Base-by-base conservation (phyloP, 495 filamentous ascomycete species). In the Chaetomium cochliodes region DNA sequence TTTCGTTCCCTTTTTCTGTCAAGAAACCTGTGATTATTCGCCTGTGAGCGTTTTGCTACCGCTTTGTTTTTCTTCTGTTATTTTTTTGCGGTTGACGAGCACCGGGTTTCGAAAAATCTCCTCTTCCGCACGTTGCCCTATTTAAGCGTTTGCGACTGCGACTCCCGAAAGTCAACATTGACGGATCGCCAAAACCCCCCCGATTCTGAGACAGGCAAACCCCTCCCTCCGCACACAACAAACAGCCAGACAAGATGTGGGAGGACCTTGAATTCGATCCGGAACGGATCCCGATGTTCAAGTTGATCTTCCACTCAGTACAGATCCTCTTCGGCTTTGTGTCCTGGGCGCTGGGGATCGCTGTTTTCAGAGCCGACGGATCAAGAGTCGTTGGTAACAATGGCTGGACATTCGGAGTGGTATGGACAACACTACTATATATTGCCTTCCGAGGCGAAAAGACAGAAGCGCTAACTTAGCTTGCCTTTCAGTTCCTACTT, bases 381-480 rank as follows among this genome's bases (percentile, higher is more conserved):
- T 84, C 85, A 23, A 77, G 75, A 20, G 86, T 88, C 54, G 88
- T 88, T 71, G 88, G 90, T 6, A 84, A 86, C 47, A 82, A 87
- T 64, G 88, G 83, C 52, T 96, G 85, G 85, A 90, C 86, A 60
- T 93, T 93, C 70, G 87, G 81, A 60, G 74, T 93, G 81, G 92
- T 96, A 85, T 72, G 88, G 44, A 41, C 8, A 8, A 25, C n/a
- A 7, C 11, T 18, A 8, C 1, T 30, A 3, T n/a, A n/a, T n/a
- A n/a, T 30, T 2, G 20, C 25, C n/a, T 25, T 73, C 25, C 26
- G 23, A 13, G 11, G 37, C 33, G 18, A 20, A 33, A 5, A 12
- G 15, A 39, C 8, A 37, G 2, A 3, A 41, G 20, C 44, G 50
- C 51, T 51, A 25, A 66, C 37, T 54, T 49, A 16, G 23, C 33